A percentile compares a stretch with the other conserved stretches of the same genome.
Conservation (phyloP, 306 rosid species). For the Cucurbita pepo region DNA sequence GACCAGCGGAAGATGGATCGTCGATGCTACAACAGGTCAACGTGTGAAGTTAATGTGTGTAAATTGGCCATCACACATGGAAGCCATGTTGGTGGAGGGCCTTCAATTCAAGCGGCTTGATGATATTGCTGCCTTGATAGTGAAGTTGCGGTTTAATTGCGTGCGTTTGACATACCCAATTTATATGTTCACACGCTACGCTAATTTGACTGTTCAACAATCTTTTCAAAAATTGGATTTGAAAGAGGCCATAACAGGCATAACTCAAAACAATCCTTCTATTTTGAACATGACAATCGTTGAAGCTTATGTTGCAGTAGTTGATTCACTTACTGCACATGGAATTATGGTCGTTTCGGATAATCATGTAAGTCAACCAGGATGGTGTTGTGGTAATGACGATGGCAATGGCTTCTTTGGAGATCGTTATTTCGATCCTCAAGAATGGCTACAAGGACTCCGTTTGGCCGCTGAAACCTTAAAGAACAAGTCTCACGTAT, state of each 20-base stretch:
- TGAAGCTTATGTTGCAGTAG: slow-evolving; percentile 18
- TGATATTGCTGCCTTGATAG: slow-evolving; percentile 6
- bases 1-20: slow-evolving; percentile 23
- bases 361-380: slow-evolving; percentile 37
- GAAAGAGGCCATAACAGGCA: background rate
- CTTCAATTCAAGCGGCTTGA: slow-evolving; percentile 19
- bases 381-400: slow-evolving; percentile 32
- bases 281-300: background rate
- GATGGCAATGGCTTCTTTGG: slow-evolving; percentile 41
- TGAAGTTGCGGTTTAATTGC: slow-evolving; percentile 17
- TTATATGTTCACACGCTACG: slow-evolving; percentile 35
- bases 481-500: slow-evolving; percentile 12
- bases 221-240: background rate
- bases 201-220: background rate
- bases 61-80: slow-evolving; percentile 25
- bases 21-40: slow-evolving; percentile 13
- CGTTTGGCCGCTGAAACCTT: slow-evolving; percentile 16
- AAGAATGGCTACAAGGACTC: slow-evolving; percentile 35
- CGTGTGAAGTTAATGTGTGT: slow-evolving; percentile 23
- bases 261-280: background rate
- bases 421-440: slow-evolving; percentile 33
- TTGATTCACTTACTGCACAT: slow-evolving; percentile 19
- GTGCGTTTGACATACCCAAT: slow-evolving; percentile 33
- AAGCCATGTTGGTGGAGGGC: slow-evolving; percentile 31
- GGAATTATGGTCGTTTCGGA: slow-evolving; percentile 29